Percentiles rank a stretch among this genome's conserved stretches.
Evolutionary conservation across 495 filamentous ascomycete species (phyloP).

Genomic region (Penicillium desertorum): DNA sequence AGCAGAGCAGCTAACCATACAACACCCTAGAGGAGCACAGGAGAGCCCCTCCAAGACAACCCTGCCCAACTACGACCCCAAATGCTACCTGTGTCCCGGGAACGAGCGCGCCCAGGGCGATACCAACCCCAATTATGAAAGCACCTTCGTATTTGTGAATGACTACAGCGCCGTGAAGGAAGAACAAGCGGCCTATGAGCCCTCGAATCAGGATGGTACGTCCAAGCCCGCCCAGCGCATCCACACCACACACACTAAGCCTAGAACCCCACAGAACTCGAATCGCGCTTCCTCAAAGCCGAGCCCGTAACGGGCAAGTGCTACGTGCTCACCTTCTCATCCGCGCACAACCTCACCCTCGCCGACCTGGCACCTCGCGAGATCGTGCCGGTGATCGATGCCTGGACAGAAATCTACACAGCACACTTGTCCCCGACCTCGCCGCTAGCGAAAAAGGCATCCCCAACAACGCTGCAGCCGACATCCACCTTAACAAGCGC

Average conservation of each 20-base stretch:
- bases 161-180: constrained; percentile 98
- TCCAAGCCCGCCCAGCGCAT: neutral
- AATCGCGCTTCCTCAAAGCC: constrained; percentile 78
- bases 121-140: constrained; percentile 79
- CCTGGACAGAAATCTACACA: constrained; percentile 87
- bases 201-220: constrained; percentile 52
- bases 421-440: constrained; percentile 72
- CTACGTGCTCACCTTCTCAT: constrained; percentile 93
- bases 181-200: constrained; percentile 70
- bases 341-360: constrained; percentile 85
- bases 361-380: constrained; percentile 72
- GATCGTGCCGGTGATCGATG: constrained; percentile 74
- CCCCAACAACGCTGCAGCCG: constrained; percentile 50
- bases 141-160: constrained; percentile 93
- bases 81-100: constrained; percentile 95
- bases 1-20: neutral
- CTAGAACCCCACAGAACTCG: constrained; percentile 52
- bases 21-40: constrained; percentile 80
- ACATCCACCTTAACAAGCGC: constrained; percentile 43
- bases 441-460: constrained; percentile 55
- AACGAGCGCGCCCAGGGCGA: constrained; percentile 92
- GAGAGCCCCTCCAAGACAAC: constrained; percentile 76
- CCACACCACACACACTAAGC: constrained; percentile 2
- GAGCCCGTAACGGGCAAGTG: constrained; percentile 91
- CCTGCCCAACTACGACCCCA: constrained; percentile 76